These are phyloP conservation scores for Cenchrus americanus DNA, from an alignment of 176 grass and related monocot genomes.

Conservation along the genomic window DNA sequence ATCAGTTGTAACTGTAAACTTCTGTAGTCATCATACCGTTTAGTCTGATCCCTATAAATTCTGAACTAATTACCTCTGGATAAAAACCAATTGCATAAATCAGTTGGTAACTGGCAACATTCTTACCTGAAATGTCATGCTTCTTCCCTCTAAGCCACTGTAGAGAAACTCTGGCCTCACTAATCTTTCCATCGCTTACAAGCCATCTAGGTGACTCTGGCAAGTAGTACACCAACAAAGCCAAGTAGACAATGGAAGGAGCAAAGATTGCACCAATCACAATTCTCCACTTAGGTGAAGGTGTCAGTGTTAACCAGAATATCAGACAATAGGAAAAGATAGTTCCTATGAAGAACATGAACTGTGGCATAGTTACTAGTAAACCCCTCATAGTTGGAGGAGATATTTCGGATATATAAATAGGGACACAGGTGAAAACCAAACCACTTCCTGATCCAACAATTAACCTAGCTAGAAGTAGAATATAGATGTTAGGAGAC, in stretches of 20 bases:
- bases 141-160: slow-evolving; percentile 73
- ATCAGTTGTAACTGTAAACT: slow-evolving; percentile 5
- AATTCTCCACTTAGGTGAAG: slow-evolving; percentile 68
- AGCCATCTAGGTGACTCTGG: slow-evolving; percentile 96
- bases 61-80: neutral
- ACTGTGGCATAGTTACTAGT: slow-evolving; percentile 76
- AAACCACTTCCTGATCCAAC: slow-evolving; percentile 85
- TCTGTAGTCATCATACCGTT: neutral
- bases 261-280: slow-evolving; percentile 73
- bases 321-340: slow-evolving; percentile 88
- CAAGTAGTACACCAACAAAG: slow-evolving; percentile 77
- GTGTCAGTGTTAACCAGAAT: slow-evolving; percentile 74
- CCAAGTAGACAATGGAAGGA: slow-evolving; percentile 83
- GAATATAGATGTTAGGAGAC: slow-evolving; percentile 85
- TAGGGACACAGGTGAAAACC: slow-evolving; percentile 83
- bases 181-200: slow-evolving; percentile 70
- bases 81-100: slow-evolving; percentile 32
- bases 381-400: slow-evolving; percentile 74
- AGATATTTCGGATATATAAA: slow-evolving; percentile 96
- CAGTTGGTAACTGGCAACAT: neutral
- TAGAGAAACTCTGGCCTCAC: slow-evolving; percentile 63
- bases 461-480: slow-evolving; percentile 85
- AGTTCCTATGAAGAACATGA: slow-evolving; percentile 75
- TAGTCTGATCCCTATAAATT: neutral
- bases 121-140: slow-evolving; percentile 87